Conservation (phyloP, 2,329 filamentous ascomycete genomes). For the Alternaria gansuensis region DNA sequence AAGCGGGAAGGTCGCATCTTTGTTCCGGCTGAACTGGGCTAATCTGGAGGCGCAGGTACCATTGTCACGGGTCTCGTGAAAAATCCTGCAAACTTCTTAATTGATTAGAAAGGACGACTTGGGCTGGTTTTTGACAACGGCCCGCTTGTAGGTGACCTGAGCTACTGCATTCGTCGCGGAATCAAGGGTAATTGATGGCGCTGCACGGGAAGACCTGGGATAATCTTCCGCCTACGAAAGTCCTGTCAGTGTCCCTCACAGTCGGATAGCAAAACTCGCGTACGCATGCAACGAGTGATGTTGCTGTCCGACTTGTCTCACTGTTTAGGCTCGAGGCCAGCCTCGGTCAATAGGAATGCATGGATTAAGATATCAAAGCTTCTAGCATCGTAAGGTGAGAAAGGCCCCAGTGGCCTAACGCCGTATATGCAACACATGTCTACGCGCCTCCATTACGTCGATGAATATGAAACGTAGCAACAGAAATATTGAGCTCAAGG, state of each 20-base stretch:
- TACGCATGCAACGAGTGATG: background rate
- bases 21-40: constrained; percentile 26
- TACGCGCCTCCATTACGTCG: background rate
- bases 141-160: background rate
- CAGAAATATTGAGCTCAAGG: background rate
- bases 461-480: background rate
- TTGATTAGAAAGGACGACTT: constrained; percentile 15
- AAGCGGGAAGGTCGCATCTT: constrained; percentile 23
- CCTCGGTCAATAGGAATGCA: background rate
- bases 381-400: background rate
- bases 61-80: constrained; percentile 4
- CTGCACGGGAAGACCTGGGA: constrained; percentile 20
- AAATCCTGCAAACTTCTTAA: background rate
- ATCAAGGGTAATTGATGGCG: background rate
- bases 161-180: background rate
- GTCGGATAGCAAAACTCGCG: background rate
- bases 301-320: background rate
- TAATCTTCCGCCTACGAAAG: background rate
- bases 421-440: background rate
- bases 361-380: background rate
- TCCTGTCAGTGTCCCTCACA: background rate
- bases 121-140: background rate
- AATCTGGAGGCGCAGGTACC: constrained; percentile 12
- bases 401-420: constrained; percentile 4
- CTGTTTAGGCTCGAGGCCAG: background rate